Percentiles rank a stretch among this genome's conserved stretches.
phyloP scores from a whole-genome alignment of 2,329 filamentous ascomycete species.

The Alternaria triticina region DNA sequence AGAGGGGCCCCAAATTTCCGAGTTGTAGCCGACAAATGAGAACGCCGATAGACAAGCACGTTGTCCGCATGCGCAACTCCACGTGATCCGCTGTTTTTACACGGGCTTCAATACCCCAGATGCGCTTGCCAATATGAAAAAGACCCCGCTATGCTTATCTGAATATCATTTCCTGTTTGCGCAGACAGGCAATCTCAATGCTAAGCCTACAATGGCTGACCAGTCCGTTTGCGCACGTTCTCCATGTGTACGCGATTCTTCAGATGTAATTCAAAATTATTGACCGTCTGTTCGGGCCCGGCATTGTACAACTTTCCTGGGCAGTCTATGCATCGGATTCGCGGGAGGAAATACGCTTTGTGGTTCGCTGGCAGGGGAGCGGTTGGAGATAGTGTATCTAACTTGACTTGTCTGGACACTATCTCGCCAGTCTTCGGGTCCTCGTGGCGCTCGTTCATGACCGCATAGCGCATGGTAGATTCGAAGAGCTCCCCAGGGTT shows the following conservation, averaged over 20 bases:
- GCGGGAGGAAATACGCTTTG: slow-evolving; percentile 82
- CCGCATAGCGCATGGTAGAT: slow-evolving; percentile 87
- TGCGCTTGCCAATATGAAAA: slow-evolving; percentile 19
- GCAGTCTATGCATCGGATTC: slow-evolving; percentile 91
- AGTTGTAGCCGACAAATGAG: slow-evolving; percentile 32
- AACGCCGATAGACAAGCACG: slow-evolving; percentile 36
- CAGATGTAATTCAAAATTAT: slow-evolving; percentile 92
- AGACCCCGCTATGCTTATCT: slow-evolving; percentile 8
- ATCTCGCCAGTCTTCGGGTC: slow-evolving; percentile 63
- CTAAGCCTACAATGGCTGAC: slow-evolving; percentile 15
- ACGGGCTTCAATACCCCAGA: slow-evolving; percentile 17
- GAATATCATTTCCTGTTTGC: slow-evolving; percentile 4
- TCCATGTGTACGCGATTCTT: slow-evolving; percentile 75
- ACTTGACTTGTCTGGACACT: slow-evolving; percentile 58
- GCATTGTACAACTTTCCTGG: slow-evolving; percentile 93
- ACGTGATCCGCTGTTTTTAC: slow-evolving; percentile 28
- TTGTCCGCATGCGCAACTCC: slow-evolving; percentile 20
- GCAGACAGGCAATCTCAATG: neutral
- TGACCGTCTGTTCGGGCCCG: slow-evolving; percentile 80
- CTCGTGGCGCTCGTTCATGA: slow-evolving; percentile 66
- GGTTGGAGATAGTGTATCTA: slow-evolving; percentile 53
- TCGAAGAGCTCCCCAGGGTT: slow-evolving; percentile 88
- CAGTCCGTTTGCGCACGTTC: slow-evolving; percentile 44
- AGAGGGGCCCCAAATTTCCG: slow-evolving; percentile 16
- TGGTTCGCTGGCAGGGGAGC: slow-evolving; percentile 66